These are phyloP conservation scores for Monosporozyma solicola DNA, from an alignment of 805 yeast genomes.

Conservation along the genomic window DNA sequence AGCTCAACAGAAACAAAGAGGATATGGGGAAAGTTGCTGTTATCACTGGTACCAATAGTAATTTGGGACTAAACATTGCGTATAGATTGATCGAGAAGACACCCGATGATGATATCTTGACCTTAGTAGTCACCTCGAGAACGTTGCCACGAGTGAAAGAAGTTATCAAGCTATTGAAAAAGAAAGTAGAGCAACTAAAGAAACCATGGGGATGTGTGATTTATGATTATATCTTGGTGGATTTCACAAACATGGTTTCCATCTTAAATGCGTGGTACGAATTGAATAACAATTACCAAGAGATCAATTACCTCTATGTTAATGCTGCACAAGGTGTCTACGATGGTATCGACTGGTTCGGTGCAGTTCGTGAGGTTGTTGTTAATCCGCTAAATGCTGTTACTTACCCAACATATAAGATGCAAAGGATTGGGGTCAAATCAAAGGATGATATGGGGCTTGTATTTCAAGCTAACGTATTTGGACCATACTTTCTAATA, in stretches of 20 bases:
- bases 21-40: slow-evolving; percentile 31
- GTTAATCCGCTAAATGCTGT: slow-evolving; percentile 67
- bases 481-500: slow-evolving; percentile 84
- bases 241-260: slow-evolving; percentile 83
- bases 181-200: slow-evolving; percentile 27
- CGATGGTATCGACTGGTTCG: slow-evolving; percentile 78
- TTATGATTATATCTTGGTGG: slow-evolving; percentile 84
- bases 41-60: slow-evolving; percentile 42
- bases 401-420: slow-evolving; percentile 81
- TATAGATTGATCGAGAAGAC: slow-evolving; percentile 60
- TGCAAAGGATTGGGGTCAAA: slow-evolving; percentile 69
- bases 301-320: slow-evolving; percentile 69
- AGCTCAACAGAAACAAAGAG: not conserved
- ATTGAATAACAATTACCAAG: slow-evolving; percentile 49
- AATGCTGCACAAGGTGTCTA: slow-evolving; percentile 89
- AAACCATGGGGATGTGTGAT: slow-evolving; percentile 51
- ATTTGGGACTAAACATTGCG: slow-evolving; percentile 80
- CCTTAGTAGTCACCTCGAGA: slow-evolving; percentile 82
- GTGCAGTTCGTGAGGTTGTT: slow-evolving; percentile 60
- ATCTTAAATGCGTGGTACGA: slow-evolving; percentile 68
- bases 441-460: slow-evolving; percentile 75
- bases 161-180: slow-evolving; percentile 51
- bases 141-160: slow-evolving; percentile 78
- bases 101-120: slow-evolving; percentile 47
- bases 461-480: slow-evolving; percentile 92